Evolutionary conservation across 495 filamentous ascomycete genomes (phyloP).

Genomic region (Xylaria curta): DNA sequence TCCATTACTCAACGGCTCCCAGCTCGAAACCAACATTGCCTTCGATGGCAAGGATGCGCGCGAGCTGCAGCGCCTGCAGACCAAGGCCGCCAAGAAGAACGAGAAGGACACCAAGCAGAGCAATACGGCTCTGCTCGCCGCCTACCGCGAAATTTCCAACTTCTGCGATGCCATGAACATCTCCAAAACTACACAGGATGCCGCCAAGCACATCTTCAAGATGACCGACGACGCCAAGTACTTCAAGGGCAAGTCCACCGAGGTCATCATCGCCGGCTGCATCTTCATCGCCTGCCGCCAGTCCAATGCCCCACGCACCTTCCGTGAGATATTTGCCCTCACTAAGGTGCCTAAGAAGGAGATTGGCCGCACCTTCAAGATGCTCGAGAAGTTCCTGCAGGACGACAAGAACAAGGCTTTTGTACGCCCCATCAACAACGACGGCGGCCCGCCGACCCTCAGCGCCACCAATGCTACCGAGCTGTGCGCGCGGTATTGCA

Average conservation of each 20-base stretch:
- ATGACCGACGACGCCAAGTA: slow-evolving; percentile 87
- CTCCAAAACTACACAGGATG: slow-evolving; percentile 77
- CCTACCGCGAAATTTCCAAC: slow-evolving; percentile 86
- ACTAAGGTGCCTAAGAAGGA: slow-evolving; percentile 97
- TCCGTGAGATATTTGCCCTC: slow-evolving; percentile 87
- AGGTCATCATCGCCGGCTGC: slow-evolving; percentile 92
- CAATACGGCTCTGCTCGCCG: slow-evolving; percentile 71
- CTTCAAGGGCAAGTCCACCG: slow-evolving; percentile 94
- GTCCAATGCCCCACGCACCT: slow-evolving; percentile 83
- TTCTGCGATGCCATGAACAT: slow-evolving; percentile 87
- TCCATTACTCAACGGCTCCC: slow-evolving; percentile 84
- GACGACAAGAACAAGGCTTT: slow-evolving; percentile 50
- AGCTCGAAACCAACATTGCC: slow-evolving; percentile 89
- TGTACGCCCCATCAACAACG: slow-evolving; percentile 37
- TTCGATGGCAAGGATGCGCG: slow-evolving; percentile 73
- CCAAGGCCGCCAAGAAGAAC: slow-evolving; percentile 85
- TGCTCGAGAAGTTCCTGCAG: slow-evolving; percentile 83
- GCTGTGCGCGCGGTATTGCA: slow-evolving; percentile 88
- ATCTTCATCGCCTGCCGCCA: slow-evolving; percentile 98
- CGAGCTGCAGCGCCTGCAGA: slow-evolving; percentile 87
- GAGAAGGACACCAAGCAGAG: slow-evolving; percentile 91
- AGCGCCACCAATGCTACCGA: slow-evolving; percentile 85
- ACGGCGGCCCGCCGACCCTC: slow-evolving; percentile 72
- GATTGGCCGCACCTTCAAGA: slow-evolving; percentile 94
- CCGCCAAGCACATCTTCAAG: slow-evolving; percentile 94